These are phyloP conservation scores for Colletotrichum sidae DNA, from an alignment of 2,329 filamentous ascomycete species.

Conservation along the genomic window DNA sequence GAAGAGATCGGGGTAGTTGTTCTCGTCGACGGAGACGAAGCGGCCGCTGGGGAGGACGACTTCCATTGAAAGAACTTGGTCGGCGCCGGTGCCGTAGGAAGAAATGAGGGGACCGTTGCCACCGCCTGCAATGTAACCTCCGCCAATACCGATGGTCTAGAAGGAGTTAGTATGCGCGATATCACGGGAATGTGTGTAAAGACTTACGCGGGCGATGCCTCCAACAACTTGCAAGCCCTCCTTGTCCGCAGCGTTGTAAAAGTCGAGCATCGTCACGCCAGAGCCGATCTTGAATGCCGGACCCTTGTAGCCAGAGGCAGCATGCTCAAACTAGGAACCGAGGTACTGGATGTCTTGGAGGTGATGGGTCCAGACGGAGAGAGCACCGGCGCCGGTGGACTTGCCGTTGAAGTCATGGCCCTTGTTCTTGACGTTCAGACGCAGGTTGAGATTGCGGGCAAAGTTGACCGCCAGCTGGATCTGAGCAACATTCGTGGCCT, in stretches of 20 bases:
- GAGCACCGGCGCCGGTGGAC: slow-evolving; percentile 13
- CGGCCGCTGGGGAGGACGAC: slow-evolving; percentile 49
- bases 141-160: slow-evolving; percentile 44
- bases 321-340: slow-evolving; percentile 42
- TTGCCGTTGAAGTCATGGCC: slow-evolving; percentile 30
- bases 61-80: slow-evolving; percentile 50
- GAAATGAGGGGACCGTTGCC: slow-evolving; percentile 46
- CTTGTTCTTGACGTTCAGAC: slow-evolving; percentile 50
- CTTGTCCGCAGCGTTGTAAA: slow-evolving; percentile 41
- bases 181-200: too few relatives aligned
- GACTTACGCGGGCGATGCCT: slow-evolving; percentile 56
- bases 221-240: slow-evolving; percentile 42
- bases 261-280: slow-evolving; percentile 42
- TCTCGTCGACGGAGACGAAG: slow-evolving; percentile 46
- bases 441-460: slow-evolving; percentile 46
- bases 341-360: slow-evolving; percentile 18
- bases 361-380: slow-evolving; percentile 17
- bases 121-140: slow-evolving; percentile 48
- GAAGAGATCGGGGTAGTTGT: slow-evolving; percentile 56
- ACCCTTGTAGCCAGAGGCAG: slow-evolving; percentile 16
- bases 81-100: slow-evolving; percentile 48
- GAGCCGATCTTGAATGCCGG: slow-evolving; percentile 46
- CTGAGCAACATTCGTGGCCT: slow-evolving; percentile 39
- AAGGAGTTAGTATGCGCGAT: slow-evolving; percentile 36
- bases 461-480: slow-evolving; percentile 38